Evolutionary conservation across 2,329 filamentous ascomycete species (phyloP), one percentile per base, ranked within the genome.

Genomic region (Venturiaceae sp.): DNA sequence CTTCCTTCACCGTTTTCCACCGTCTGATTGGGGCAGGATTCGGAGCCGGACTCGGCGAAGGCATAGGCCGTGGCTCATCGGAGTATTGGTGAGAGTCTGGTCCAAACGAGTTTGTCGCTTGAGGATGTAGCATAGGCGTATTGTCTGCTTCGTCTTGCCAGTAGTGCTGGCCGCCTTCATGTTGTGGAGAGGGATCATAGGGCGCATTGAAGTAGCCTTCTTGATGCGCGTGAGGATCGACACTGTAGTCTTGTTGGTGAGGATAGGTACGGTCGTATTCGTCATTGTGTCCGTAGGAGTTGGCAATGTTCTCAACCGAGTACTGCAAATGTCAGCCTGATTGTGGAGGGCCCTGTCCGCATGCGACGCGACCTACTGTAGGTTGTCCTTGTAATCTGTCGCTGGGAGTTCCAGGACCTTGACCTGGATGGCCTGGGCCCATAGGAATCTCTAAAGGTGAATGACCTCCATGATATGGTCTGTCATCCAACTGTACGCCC

Each of bases 1-100:
- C 92, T 76, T 96, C 90, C 75, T 97, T 99, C 53, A 99, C 92
- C 0, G 94, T 99, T 79, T 97, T 99, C 89, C 90, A 97, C 70
- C 94, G 83, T 71, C 89, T 87, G 64, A 97, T 84, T 4, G 30
- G 50, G 16, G 81, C 82, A 58, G 78, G 82, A 63, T 77, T 79
- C 21, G 80, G 77, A 58, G 78, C 77, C 61, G 76, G 76, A 62
- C 69, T 63, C 13, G 74, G 72, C 33, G 74, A 69, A 59, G 77
- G 74, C 60, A 72, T 74, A 13, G 64, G 16, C 66, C 16, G 32
- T 52, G 39, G 65, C 65, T 53, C 67, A 66, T 19, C 63, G 62
- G 19, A 67, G 50, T 65, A 66, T 62, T 21, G 74, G 71, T 75
- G 70, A 11, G 81, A 80, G 71, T 87, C 82, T 34, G 82, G 83